Percentiles rank a stretch among this genome's conserved stretches.
phyloP scores from a whole-genome alignment of 352 stramenopile species.

The Globisporangium carolinianum region DNA sequence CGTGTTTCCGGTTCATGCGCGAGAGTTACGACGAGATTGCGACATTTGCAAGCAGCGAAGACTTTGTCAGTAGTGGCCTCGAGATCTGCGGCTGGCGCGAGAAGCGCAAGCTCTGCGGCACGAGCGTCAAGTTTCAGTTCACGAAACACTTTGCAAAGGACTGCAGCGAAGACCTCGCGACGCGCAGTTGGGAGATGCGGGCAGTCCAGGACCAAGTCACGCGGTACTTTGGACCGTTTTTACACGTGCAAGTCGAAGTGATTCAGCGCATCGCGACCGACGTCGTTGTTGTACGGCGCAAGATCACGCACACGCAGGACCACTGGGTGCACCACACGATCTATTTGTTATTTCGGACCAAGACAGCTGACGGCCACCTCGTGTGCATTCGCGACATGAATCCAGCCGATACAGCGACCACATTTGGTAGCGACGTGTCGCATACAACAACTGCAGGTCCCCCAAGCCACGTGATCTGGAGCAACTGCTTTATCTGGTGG shows the following conservation, averaged over 20 bases:
- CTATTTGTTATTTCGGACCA: slow-evolving; percentile 63
- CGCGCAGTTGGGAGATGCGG: slow-evolving; percentile 46
- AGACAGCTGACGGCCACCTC: slow-evolving; percentile 55
- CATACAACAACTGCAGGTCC: slow-evolving; percentile 17
- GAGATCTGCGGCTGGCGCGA: slow-evolving; percentile 57
- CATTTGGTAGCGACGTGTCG: too few relatives aligned
- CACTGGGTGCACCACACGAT: slow-evolving; percentile 60
- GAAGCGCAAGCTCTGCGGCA: slow-evolving; percentile 47
- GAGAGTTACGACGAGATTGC: slow-evolving; percentile 49
- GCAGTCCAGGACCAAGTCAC: slow-evolving; percentile 45
- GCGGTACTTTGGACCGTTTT: slow-evolving; percentile 47
- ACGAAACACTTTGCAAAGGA: slow-evolving; percentile 47
- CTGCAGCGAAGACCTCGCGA: slow-evolving; percentile 42
- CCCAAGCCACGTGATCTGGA: slow-evolving; percentile 37
- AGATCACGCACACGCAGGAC: slow-evolving; percentile 50
- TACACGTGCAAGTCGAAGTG: slow-evolving; percentile 42
- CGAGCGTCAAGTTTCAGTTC: slow-evolving; percentile 55
- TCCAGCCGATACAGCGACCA: slow-evolving; percentile 20
- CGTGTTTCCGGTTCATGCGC: slow-evolving; percentile 35
- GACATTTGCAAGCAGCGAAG: slow-evolving; percentile 33
- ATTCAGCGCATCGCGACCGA: slow-evolving; percentile 46
- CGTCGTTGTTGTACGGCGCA: slow-evolving; percentile 45
- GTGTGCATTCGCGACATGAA: slow-evolving; percentile 68
- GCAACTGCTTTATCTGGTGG: slow-evolving; percentile 61
- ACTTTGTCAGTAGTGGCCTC: slow-evolving; percentile 42